These are phyloP conservation scores for Neurospora sp. DNA, from an alignment of 495 filamentous ascomycete genomes.

Conservation along the genomic window DNA sequence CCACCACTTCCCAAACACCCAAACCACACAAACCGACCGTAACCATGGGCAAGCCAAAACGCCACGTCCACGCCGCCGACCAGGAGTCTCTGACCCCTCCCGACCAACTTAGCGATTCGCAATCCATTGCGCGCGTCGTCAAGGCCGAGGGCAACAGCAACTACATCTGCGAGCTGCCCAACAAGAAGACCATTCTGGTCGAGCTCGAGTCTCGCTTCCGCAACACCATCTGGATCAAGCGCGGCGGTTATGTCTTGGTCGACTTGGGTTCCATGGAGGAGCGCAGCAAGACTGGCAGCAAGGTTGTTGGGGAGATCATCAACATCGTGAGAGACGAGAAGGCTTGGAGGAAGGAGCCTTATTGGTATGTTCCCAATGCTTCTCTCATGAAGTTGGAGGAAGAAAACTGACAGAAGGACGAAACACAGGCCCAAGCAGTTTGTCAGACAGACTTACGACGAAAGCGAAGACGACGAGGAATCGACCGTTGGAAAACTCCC, in stretches of 20 bases:
- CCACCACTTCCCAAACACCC: background rate
- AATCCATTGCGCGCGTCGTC: conserved; percentile 63
- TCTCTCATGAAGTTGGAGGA: background rate
- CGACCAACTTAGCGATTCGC: conserved; percentile 47
- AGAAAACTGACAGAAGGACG: conserved; percentile 8
- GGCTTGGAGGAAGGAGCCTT: conserved; percentile 79
- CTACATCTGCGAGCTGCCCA: conserved; percentile 59
- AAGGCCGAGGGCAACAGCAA: conserved; percentile 82
- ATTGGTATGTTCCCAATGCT: conserved; percentile 52
- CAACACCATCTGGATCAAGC: conserved; percentile 81
- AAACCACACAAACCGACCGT: background rate
- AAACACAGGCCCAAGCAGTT: conserved; percentile 71
- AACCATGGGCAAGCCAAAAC: conserved; percentile 63
- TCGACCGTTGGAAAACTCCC: conserved; percentile 77
- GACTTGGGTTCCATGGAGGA: conserved; percentile 54
- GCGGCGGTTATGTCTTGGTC: conserved; percentile 76
- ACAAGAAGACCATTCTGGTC: conserved; percentile 49
- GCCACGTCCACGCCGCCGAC: conserved; percentile 61
- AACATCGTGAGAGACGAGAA: conserved; percentile 90
- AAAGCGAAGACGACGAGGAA: conserved; percentile 57
- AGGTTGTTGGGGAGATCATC: conserved; percentile 78
- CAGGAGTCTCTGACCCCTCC: conserved; percentile 69
- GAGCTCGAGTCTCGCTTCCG: conserved; percentile 77
- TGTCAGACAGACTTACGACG: conserved; percentile 46
- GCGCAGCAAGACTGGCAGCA: conserved; percentile 61